These are phyloP conservation scores for Coemansia sp. DNA, from an alignment of 192 early-diverging fungal species.

Conservation along the genomic window DNA sequence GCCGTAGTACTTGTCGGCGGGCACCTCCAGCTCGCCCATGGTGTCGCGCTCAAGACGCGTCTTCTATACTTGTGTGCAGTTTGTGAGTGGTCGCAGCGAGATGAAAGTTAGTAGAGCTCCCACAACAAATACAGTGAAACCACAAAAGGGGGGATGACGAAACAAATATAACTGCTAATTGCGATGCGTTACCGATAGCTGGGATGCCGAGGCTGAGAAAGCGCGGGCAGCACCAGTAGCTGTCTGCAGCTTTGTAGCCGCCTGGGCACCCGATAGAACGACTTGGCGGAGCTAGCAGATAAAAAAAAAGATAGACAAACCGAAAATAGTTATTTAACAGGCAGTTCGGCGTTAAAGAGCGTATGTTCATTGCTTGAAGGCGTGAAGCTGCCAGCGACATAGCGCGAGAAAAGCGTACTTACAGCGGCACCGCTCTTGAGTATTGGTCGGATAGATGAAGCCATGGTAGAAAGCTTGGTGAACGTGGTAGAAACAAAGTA, in stretches of 20 bases:
- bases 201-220: conserved; percentile 39
- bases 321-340: neutral
- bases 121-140: neutral
- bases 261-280: conserved; percentile 27
- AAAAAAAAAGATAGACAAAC: neutral
- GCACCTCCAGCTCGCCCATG: conserved; percentile 94
- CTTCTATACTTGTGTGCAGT: conserved; percentile 25
- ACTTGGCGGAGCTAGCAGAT: conserved; percentile 44
- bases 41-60: conserved; percentile 78
- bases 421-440: conserved; percentile 49
- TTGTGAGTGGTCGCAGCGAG: neutral
- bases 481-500: neutral
- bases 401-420: conserved; percentile 19
- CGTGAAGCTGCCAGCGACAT: neutral
- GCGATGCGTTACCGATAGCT: conserved; percentile 39
- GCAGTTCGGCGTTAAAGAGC: no score
- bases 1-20: conserved; percentile 95
- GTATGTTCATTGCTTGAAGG: neutral
- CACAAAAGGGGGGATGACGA: neutral
- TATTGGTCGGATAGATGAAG: conserved; percentile 36
- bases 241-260: conserved; percentile 20
- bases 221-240: conserved; percentile 29
- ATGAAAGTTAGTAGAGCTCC: neutral
- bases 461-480: conserved; percentile 13
- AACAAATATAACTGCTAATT: conserved; percentile 13